phyloP scores from a whole-genome alignment of 345 rosid species.

The Citrus australasica region DNA sequence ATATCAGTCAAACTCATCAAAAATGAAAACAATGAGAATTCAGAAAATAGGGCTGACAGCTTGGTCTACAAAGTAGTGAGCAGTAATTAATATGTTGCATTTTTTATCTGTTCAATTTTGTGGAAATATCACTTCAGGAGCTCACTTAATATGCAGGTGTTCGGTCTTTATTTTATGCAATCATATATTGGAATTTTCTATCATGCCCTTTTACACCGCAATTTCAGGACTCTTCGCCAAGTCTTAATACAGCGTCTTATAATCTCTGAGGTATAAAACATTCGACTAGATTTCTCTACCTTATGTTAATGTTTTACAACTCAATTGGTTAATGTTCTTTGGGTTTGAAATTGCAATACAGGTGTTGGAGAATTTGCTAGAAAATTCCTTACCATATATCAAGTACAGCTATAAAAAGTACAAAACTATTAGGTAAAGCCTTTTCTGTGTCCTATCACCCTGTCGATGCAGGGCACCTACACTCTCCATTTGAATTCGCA shows the following conservation, averaged over 20 bases:
- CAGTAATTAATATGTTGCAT: constrained; percentile 13
- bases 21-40: constrained; percentile 65
- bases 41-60: constrained; percentile 80
- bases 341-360: constrained; percentile 24
- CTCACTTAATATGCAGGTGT: constrained; percentile 58
- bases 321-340: constrained; percentile 6
- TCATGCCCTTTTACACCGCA: constrained; percentile 85
- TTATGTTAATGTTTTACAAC: background rate
- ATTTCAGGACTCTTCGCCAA: constrained; percentile 80
- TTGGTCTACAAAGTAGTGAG: constrained; percentile 75
- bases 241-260: constrained; percentile 76
- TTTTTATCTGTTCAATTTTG: constrained; percentile 4
- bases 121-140: constrained; percentile 3
- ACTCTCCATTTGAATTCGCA: background rate
- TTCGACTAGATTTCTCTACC: background rate
- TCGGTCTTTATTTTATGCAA: constrained; percentile 96
- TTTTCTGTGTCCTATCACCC: background rate
- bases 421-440: constrained; percentile 57
- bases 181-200: constrained; percentile 91
- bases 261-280: constrained; percentile 47
- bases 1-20: constrained; percentile 76
- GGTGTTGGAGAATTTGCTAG: constrained; percentile 79
- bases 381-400: constrained; percentile 72
- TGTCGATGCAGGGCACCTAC: background rate
- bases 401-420: constrained; percentile 78